These are phyloP conservation scores for Truncatella angustata DNA, from an alignment of 2,329 filamentous ascomycete genomes.

Conservation along the genomic window DNA sequence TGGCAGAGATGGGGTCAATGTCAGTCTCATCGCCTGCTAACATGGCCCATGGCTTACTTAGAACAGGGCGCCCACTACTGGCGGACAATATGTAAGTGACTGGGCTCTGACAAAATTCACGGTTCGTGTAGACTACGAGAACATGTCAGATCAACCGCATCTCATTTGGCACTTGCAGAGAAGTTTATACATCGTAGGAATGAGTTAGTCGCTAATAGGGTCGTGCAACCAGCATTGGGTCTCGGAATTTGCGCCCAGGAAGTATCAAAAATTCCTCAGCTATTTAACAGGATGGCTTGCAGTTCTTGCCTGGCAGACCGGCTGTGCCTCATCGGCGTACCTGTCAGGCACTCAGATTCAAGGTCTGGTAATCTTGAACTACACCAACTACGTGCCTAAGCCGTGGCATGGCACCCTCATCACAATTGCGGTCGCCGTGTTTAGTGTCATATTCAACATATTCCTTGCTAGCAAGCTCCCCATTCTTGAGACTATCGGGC, in stretches of 20 bases:
- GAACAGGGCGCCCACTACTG: constrained; percentile 47
- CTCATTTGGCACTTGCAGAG: too few relatives aligned
- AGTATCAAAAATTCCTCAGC: constrained; percentile 50
- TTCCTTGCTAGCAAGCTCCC: constrained; percentile 34
- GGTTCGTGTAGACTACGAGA: too few relatives aligned
- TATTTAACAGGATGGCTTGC: constrained; percentile 48
- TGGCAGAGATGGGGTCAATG: constrained; percentile 52
- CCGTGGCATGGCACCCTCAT: constrained; percentile 34
- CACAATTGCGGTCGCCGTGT: constrained; percentile 36
- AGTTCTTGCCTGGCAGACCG: background rate
- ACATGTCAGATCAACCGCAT: too few relatives aligned
- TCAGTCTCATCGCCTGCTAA: background rate
- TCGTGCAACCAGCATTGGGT: too few relatives aligned
- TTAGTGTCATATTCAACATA: constrained; percentile 42
- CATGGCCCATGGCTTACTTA: background rate
- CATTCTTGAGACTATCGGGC: constrained; percentile 39
- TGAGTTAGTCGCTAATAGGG: too few relatives aligned
- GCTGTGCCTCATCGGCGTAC: constrained; percentile 2
- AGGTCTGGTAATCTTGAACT: constrained; percentile 16
- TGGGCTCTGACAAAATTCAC: too few relatives aligned
- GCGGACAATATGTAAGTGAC: constrained; percentile 59
- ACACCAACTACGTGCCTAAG: constrained; percentile 23
- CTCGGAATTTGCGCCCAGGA: constrained; percentile 47
- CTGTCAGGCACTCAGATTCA: constrained; percentile 25
- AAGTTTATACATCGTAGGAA: too few relatives aligned